Evolutionary conservation across 2,329 filamentous ascomycete genomes (phyloP).

Genomic region (Arthroderma sp.): DNA sequence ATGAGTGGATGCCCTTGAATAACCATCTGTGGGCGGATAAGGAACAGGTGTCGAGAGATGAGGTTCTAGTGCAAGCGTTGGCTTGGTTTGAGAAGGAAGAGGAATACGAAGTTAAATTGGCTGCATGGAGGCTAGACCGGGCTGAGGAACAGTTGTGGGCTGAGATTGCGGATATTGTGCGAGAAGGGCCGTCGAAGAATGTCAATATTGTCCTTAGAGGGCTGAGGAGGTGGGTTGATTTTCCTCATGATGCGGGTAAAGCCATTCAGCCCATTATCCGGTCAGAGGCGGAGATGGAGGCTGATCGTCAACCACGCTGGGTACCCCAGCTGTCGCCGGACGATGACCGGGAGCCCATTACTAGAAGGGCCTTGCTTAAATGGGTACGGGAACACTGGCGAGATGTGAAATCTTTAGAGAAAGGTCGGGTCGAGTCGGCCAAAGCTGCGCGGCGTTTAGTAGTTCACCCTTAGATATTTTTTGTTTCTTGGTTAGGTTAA

Average conservation of each 20-base stretch:
- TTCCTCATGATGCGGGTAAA: not conserved
- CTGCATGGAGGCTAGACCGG: not conserved
- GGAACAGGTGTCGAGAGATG: not conserved
- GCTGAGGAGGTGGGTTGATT: constrained; percentile 4
- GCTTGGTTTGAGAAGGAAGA: constrained; percentile 1
- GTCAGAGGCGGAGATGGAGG: constrained; percentile 1
- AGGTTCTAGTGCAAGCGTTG: not conserved
- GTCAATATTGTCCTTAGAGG: constrained; percentile 1
- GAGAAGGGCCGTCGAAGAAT: not conserved
- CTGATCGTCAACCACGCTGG: constrained; percentile 2
- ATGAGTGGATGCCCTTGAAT: constrained; percentile 1
- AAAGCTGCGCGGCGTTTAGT: not conserved
- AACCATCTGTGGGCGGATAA: constrained; percentile 1
- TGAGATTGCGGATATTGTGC: not conserved
- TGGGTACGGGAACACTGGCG: constrained; percentile 3
- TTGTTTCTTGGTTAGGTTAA: too few relatives aligned
- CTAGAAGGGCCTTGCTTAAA: not conserved
- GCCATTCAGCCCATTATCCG: not conserved
- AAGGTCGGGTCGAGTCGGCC: not conserved
- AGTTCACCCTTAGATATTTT: too few relatives aligned
- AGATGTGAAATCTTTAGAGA: constrained; percentile 1
- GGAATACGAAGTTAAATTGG: constrained; percentile 2
- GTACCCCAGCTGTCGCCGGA: not conserved
- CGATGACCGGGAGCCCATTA: not conserved
- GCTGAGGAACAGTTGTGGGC: constrained; percentile 2